These are phyloP conservation scores for Pachysandra terminalis DNA, from an alignment of 164 flowering plant species.

Conservation along the genomic window DNA sequence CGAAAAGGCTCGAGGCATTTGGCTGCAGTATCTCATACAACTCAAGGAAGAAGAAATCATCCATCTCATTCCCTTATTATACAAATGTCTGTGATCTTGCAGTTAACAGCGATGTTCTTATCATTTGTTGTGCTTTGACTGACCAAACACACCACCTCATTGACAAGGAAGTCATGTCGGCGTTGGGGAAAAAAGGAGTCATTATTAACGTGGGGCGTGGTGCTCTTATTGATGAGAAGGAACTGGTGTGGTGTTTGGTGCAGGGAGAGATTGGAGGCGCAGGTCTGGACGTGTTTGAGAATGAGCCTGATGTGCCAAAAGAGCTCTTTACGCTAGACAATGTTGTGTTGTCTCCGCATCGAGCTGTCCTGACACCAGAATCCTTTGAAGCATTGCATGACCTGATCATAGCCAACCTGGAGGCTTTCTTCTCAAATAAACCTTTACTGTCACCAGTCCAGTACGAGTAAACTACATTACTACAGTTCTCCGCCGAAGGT, in stretches of 20 bases:
- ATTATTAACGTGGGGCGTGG: slow-evolving; percentile 52
- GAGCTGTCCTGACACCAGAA: slow-evolving; percentile 34
- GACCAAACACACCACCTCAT: slow-evolving; percentile 37
- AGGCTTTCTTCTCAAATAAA: slow-evolving; percentile 39
- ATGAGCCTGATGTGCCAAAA: slow-evolving; percentile 42
- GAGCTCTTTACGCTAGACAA: slow-evolving; percentile 42
- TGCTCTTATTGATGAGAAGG: slow-evolving; percentile 38
- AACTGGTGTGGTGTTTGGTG: slow-evolving; percentile 36
- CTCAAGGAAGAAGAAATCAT: slow-evolving; percentile 35
- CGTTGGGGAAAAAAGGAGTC: slow-evolving; percentile 42
- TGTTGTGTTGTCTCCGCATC: slow-evolving; percentile 49
- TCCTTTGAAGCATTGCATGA: slow-evolving; percentile 20
- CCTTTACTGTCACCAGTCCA: slow-evolving; percentile 23
- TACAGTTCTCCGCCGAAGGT: background rate
- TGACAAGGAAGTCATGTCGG: slow-evolving; percentile 37
- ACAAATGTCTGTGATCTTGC: slow-evolving; percentile 34
- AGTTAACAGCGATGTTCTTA: slow-evolving; percentile 32
- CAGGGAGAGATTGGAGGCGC: slow-evolving; percentile 42
- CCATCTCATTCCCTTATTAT: slow-evolving; percentile 29
- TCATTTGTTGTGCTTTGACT: slow-evolving; percentile 40
- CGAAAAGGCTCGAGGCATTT: slow-evolving; percentile 39
- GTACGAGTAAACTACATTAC: background rate
- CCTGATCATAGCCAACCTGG: slow-evolving; percentile 28
- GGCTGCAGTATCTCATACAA: slow-evolving; percentile 44
- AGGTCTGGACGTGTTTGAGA: slow-evolving; percentile 54